phyloP scores from a whole-genome alignment of 2,329 filamentous ascomycete species.

The Shiraia bambusicola region DNA sequence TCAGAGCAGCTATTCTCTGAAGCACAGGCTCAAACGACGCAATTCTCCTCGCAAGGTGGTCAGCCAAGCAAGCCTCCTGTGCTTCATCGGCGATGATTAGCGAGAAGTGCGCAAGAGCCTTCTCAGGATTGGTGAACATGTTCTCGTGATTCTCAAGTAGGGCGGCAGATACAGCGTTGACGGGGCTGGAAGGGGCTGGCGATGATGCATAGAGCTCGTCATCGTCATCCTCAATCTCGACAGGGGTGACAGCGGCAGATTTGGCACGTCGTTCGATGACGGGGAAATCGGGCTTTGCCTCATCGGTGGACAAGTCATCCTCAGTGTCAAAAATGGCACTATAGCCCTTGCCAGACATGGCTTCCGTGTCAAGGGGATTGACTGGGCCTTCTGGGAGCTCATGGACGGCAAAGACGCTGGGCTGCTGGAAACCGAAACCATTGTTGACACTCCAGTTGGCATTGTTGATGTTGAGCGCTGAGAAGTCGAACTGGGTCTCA shows the following conservation, averaged over 20 bases:
- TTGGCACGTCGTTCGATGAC: constrained; percentile 47
- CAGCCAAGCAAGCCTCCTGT: constrained; percentile 31
- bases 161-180: constrained; percentile 37
- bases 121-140: constrained; percentile 60
- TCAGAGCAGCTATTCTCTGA: constrained; percentile 38
- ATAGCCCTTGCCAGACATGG: constrained; percentile 69
- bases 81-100: constrained; percentile 62
- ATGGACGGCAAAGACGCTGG: constrained; percentile 72
- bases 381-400: constrained; percentile 67
- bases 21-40: constrained; percentile 37
- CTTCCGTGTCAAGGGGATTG: constrained; percentile 59
- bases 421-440: constrained; percentile 54
- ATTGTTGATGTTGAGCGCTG: constrained; percentile 63
- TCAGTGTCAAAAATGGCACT: constrained; percentile 38
- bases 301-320: constrained; percentile 44
- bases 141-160: constrained; percentile 31
- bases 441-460: constrained; percentile 56
- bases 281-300: constrained; percentile 54
- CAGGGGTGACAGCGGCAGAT: constrained; percentile 13
- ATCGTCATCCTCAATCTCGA: constrained; percentile 55
- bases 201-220: constrained; percentile 58
- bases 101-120: constrained; percentile 63
- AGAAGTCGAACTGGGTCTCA: constrained; percentile 74
- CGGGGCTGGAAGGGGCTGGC: constrained; percentile 37
- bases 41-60: constrained; percentile 39